These are phyloP conservation scores for Carex pumila DNA, from an alignment of 176 grass and related monocot genomes.

Conservation along the genomic window DNA sequence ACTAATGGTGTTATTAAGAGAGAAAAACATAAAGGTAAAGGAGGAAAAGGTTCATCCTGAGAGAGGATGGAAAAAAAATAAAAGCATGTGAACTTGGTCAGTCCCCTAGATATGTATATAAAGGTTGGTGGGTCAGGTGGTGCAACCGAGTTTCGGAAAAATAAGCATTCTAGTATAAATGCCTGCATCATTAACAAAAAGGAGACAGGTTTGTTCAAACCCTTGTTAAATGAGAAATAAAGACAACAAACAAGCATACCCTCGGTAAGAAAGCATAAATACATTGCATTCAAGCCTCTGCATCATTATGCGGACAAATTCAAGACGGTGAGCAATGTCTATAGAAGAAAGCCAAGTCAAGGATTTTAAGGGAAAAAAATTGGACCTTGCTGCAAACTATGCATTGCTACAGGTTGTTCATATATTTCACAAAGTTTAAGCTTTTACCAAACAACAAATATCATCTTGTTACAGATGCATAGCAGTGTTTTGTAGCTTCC, in stretches of 20 bases:
- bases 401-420: background rate
- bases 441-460: background rate
- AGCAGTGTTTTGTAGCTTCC: background rate
- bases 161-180: background rate
- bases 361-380: constrained; percentile 20
- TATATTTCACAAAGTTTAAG: background rate
- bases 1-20: constrained; percentile 12
- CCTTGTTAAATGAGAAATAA: constrained; percentile 1
- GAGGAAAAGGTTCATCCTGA: background rate
- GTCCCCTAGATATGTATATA: background rate
- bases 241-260: constrained; percentile 41
- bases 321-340: constrained; percentile 99
- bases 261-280: constrained; percentile 99
- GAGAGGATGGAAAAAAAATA: background rate
- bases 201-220: background rate
- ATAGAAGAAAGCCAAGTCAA: constrained; percentile 34
- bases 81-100: background rate
- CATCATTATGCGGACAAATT: constrained; percentile 89
- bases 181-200: background rate
- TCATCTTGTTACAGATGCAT: background rate
- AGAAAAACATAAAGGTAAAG: constrained; percentile 14
- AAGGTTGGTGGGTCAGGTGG: background rate
- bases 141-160: background rate
- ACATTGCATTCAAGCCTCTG: constrained; percentile 93
- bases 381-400: background rate